These are phyloP conservation scores for Colletotrichum agaves DNA, from an alignment of 2,329 filamentous ascomycete species.

Conservation along the genomic window DNA sequence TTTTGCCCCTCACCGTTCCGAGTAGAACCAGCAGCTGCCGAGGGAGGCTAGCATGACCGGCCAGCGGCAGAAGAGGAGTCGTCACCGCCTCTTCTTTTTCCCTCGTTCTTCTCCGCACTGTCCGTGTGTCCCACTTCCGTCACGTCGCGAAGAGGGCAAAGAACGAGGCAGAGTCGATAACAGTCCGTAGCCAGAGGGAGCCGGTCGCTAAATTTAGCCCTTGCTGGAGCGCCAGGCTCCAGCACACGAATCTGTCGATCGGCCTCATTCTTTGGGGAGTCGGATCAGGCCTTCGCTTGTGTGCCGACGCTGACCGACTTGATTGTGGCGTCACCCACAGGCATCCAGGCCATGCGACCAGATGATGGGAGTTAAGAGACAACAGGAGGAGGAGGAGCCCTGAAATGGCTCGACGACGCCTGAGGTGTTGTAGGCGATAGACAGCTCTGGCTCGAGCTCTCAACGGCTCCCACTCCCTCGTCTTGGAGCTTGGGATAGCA, in stretches of 20 bases:
- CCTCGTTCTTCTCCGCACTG: conserved; percentile 33
- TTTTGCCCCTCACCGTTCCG: conserved; percentile 33
- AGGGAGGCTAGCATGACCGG: conserved; percentile 25
- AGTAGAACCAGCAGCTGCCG: conserved; percentile 15
- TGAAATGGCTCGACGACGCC: conserved; percentile 14
- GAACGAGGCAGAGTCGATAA: conserved; percentile 24
- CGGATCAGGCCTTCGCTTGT: conserved; percentile 32
- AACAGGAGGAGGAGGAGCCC: background rate
- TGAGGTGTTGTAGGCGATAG: conserved; percentile 2
- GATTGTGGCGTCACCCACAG: conserved; percentile 32
- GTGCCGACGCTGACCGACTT: conserved; percentile 34
- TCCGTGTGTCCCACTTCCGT: conserved; percentile 35
- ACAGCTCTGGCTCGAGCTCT: conserved; percentile 1
- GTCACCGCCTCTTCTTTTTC: conserved; percentile 35
- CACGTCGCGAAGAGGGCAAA: conserved; percentile 20
- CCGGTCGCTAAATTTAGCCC: conserved; percentile 34
- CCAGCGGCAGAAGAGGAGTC: conserved; percentile 24
- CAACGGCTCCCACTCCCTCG: conserved; percentile 5
- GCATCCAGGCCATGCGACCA: conserved; percentile 22
- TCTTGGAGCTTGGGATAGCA: conserved; percentile 27
- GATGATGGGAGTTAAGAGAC: conserved; percentile 5
- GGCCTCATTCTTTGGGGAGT: conserved; percentile 31
- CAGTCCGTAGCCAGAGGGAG: conserved; percentile 17
- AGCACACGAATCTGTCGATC: conserved; percentile 37
- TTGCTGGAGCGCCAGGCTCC: conserved; percentile 33